Conservation (phyloP, 192 early-diverging fungal genomes). For the Coemansia sp. region DNA sequence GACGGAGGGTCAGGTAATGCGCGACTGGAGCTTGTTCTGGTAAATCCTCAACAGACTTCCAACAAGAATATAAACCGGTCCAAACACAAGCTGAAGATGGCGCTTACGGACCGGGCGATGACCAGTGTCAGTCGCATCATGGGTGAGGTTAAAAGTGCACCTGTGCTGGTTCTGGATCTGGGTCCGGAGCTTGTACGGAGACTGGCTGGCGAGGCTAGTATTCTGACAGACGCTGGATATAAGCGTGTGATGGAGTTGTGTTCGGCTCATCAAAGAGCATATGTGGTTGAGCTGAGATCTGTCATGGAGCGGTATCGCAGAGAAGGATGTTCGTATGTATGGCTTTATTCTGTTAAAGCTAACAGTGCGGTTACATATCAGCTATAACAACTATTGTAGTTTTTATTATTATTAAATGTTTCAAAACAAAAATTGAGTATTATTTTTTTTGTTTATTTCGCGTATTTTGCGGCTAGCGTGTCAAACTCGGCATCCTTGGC, state of each 20-base stretch:
- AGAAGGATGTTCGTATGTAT: slow-evolving; percentile 59
- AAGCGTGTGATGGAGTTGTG: slow-evolving; percentile 60
- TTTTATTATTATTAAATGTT: background rate
- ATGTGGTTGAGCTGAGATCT: slow-evolving; percentile 58
- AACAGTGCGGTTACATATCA: slow-evolving; percentile 65
- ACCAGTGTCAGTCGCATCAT: slow-evolving; percentile 60
- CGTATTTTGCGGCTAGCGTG: slow-evolving; percentile 13
- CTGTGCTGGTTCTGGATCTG: slow-evolving; percentile 68
- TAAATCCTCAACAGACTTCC: slow-evolving; percentile 36
- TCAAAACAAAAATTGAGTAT: background rate
- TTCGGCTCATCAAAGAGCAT: slow-evolving; percentile 58
- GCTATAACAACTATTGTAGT: slow-evolving; percentile 17
- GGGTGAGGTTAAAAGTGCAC: slow-evolving; percentile 57
- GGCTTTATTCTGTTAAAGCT: slow-evolving; percentile 73
- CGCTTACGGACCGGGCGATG: slow-evolving; percentile 55
- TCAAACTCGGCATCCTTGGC: slow-evolving; percentile 86
- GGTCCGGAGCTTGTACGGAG: slow-evolving; percentile 60
- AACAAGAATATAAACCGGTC: slow-evolving; percentile 36
- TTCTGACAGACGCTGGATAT: slow-evolving; percentile 67
- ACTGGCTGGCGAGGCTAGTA: slow-evolving; percentile 60
- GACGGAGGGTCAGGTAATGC: background rate
- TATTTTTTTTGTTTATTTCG: background rate
- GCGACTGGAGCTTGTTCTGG: slow-evolving; percentile 35
- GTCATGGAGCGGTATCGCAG: slow-evolving; percentile 35
- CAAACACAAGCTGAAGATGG: slow-evolving; percentile 36